phyloP scores from a whole-genome alignment of 1,139 yeast genomes.

The Candida frijolesensis region DNA sequence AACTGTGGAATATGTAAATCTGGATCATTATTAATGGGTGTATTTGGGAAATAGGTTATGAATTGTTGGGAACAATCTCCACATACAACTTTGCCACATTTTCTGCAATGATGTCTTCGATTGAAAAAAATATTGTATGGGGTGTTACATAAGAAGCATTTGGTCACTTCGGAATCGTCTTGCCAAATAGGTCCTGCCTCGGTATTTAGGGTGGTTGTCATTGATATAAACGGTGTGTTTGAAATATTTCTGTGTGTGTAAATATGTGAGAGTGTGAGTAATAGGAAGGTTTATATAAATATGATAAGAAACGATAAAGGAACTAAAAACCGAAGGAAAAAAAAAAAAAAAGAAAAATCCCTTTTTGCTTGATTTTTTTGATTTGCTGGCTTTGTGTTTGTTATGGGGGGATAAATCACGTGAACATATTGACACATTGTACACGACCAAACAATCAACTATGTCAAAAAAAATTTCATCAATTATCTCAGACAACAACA shows the following conservation, averaged over 20 bases:
- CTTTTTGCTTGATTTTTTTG: not conserved
- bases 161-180: constrained; percentile 59
- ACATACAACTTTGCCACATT: constrained; percentile 81
- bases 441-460: too few species aligned
- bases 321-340: not conserved
- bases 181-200: constrained; percentile 69
- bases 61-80: constrained; percentile 59
- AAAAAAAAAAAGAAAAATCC: not conserved
- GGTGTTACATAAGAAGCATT: constrained; percentile 65
- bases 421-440: not conserved
- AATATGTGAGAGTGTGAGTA: not conserved
- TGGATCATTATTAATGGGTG: constrained; percentile 29
- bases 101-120: constrained; percentile 90
- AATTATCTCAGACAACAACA: too few species aligned
- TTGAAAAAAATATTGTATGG: constrained; percentile 60
- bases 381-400: too few species aligned
- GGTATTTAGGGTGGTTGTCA: not conserved
- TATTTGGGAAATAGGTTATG: constrained; percentile 44
- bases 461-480: too few species aligned
- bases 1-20: constrained; percentile 5
- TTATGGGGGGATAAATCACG: not conserved
- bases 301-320: not conserved
- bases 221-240: not conserved
- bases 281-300: too few species aligned
- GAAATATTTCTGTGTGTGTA: not conserved